phyloP scores from a whole-genome alignment of 1,284 basidiomycete genomes.

The Flammula alnicola region DNA sequence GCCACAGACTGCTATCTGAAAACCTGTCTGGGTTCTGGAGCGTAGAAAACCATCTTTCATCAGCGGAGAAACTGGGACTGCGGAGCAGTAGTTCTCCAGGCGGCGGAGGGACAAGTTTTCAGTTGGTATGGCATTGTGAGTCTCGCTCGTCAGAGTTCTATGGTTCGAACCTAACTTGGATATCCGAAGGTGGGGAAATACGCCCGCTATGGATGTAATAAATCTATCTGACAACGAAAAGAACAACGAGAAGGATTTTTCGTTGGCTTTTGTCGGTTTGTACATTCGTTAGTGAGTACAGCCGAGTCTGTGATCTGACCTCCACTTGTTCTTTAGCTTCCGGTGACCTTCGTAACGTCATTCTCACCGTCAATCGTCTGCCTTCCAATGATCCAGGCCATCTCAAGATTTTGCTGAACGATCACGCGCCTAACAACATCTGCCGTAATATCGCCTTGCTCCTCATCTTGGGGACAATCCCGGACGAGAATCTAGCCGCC shows the following conservation, averaged over 20 bases:
- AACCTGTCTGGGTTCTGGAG: no score
- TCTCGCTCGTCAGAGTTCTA: no score
- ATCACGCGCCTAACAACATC: conserved; percentile 28
- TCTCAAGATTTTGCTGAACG: conserved; percentile 41
- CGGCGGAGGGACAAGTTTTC: no score
- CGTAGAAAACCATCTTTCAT: background rate
- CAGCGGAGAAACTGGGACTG: background rate
- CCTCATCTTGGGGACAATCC: conserved; percentile 36
- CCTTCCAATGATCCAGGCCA: conserved; percentile 40
- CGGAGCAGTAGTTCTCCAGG: no score
- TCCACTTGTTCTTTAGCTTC: conserved; percentile 37
- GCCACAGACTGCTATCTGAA: no score
- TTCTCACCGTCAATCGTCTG: conserved; percentile 39
- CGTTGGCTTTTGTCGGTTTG: background rate
- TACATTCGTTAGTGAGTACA: background rate
- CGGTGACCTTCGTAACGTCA: conserved; percentile 44
- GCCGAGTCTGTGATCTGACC: background rate
- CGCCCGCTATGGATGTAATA: background rate
- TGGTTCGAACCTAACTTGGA: no score
- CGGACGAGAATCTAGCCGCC: conserved; percentile 30
- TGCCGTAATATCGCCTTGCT: conserved; percentile 43
- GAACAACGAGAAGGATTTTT: background rate
- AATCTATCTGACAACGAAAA: conserved; percentile 1
- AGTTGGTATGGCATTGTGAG: no score
- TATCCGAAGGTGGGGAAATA: conserved; percentile 7